Evolutionary conservation across 2,329 filamentous ascomycete species (phyloP).

Genomic region (Chrysosporium queenslandicum): DNA sequence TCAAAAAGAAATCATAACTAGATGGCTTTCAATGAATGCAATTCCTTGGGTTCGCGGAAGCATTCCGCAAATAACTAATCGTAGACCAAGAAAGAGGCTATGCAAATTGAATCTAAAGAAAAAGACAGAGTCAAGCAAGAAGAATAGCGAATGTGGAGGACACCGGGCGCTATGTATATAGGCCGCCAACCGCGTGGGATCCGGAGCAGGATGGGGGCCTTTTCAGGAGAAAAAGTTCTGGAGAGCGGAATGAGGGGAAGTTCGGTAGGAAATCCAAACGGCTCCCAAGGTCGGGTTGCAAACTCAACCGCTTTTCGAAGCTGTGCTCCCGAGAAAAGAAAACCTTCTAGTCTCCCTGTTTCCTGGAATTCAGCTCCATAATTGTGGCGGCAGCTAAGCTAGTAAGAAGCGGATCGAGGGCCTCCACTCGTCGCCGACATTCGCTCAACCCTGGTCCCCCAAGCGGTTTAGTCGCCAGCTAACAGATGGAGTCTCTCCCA

Average conservation of each 20-base stretch:
- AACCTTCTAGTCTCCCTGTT: conserved; percentile 1
- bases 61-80: background rate
- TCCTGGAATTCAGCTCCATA: background rate
- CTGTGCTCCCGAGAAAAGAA: conserved; percentile 2
- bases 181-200: background rate
- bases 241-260: background rate
- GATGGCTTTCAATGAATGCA: background rate
- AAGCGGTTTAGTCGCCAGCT: background rate
- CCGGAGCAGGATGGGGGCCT: background rate
- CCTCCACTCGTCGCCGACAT: background rate
- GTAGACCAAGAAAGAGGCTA: background rate
- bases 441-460: background rate
- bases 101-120: background rate
- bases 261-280: background rate
- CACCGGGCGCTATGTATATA: conserved; percentile 2
- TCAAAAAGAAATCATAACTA: background rate
- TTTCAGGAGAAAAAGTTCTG: background rate
- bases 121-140: background rate
- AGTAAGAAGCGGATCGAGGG: no score
- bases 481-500: no score
- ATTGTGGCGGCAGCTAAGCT: conserved; percentile 3
- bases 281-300: conserved; percentile 8
- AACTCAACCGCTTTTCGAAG: conserved; percentile 3
- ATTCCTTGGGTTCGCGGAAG: background rate
- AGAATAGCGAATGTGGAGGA: background rate